Base-by-base conservation (phyloP, 495 filamentous ascomycete species). In the Penicillium pulvis region DNA sequence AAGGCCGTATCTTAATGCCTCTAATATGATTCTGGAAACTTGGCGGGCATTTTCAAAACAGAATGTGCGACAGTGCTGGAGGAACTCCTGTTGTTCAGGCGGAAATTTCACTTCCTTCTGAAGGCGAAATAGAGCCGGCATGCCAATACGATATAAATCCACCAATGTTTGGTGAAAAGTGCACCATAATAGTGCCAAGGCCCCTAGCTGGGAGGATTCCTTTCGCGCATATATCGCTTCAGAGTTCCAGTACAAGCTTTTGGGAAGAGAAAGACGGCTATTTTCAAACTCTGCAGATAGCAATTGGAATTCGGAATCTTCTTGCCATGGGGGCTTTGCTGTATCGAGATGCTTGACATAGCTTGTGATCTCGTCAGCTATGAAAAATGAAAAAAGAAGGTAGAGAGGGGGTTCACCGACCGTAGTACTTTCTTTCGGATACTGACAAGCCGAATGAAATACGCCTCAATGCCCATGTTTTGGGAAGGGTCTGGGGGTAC, bases 401-500 rank as follows among this genome's bases (percentile, higher is more conserved):
- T 20, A 2, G 33, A 24, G 3, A n/a, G 11, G 11, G 8, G 4
- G 5, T 20, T 26, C 3, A 53, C 59, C 14, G 39, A 61, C 64
- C 64, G 55, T 33, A 14, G 10, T n/a, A 73, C 68, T 33, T 59
- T 58, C 41, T 71, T 71, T 1, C 70, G 61, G 41, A 73, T 61
- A 16, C 57, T 59, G 9, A 73, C 66, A 45, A 69, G 66, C 3
- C 68, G 66, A 26, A 73, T 63, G 24, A 69, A 73, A 49, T 60
- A 66, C 6, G 68, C 66, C 66, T 69, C 70, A 3, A 73, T 64
- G 2, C 70, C 70, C 66, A 73, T 73, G 39, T 71, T 73, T 31
- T 67, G 55, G 26, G 50, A 49, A 4, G 61, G 58, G 11, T 43
- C 28, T 16, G 42, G 33, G 0, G 67, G 58, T 17, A 61, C 42